A percentile compares a stretch with the other conserved stretches of the same genome.
Conservation (phyloP, 257 asterid species). For the Scutellaria baicalensis region DNA sequence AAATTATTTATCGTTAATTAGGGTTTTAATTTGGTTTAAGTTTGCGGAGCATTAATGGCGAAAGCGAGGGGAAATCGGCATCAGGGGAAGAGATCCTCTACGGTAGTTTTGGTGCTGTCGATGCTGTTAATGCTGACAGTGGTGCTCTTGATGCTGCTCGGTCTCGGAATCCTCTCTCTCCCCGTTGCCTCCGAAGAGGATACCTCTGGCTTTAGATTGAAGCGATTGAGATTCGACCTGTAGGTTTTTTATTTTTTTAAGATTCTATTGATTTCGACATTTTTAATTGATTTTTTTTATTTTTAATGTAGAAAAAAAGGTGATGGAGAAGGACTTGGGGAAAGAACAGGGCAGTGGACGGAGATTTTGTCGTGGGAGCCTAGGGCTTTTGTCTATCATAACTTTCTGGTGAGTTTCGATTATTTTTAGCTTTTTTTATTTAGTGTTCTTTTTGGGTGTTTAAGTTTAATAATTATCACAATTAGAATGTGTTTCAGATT, state of each 20-base stretch:
- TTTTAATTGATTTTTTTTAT: background rate
- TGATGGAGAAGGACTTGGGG: conserved; percentile 49
- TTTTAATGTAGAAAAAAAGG: conserved; percentile 20
- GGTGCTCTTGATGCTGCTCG: conserved; percentile 70
- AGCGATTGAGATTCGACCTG: conserved; percentile 47
- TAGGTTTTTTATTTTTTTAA: conserved; percentile 4
- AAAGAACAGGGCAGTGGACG: conserved; percentile 59
- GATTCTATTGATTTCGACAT: background rate
- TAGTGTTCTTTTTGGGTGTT: background rate
- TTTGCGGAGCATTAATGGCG: conserved; percentile 29
- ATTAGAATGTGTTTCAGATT: conserved; percentile 2
- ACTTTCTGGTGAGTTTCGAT: conserved; percentile 60
- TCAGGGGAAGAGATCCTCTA: conserved; percentile 64
- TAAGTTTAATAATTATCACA: background rate
- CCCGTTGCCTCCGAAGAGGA: conserved; percentile 55
- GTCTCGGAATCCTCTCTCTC: conserved; percentile 75
- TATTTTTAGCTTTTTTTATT: background rate
- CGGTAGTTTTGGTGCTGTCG: conserved; percentile 53
- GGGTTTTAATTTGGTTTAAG: conserved; percentile 10
- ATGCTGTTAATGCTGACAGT: conserved; percentile 71
- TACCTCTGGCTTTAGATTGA: conserved; percentile 47
- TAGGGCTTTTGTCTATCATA: conserved; percentile 73
- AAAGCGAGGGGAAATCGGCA: conserved; percentile 54
- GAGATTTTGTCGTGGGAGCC: conserved; percentile 89
- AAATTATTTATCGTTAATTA: background rate